These are phyloP conservation scores for Pezicula rhizophila DNA, from an alignment of 2,329 filamentous ascomycete genomes.

Conservation along the genomic window DNA sequence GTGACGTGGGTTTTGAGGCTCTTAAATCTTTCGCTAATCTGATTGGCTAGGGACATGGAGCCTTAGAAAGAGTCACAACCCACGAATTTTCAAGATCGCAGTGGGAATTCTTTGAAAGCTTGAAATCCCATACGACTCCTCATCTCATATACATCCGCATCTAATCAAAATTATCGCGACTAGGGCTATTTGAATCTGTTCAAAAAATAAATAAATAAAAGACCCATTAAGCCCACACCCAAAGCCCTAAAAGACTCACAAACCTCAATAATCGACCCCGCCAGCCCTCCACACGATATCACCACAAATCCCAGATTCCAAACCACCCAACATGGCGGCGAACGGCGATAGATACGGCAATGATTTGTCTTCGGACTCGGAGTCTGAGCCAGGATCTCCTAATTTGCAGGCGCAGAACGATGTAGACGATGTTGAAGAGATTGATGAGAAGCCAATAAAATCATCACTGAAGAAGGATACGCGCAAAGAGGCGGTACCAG, in stretches of 20 bases:
- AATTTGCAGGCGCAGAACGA: conserved; percentile 38
- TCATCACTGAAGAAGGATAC: conserved; percentile 79
- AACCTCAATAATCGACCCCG: conserved; percentile 1
- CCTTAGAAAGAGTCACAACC: too few relatives aligned
- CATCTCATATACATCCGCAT: too few relatives aligned
- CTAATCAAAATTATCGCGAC: too few relatives aligned
- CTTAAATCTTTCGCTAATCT: background rate
- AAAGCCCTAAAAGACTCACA: background rate
- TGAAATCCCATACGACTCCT: too few relatives aligned
- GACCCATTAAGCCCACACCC: background rate
- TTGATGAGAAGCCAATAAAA: conserved; percentile 64
- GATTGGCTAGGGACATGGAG: too few relatives aligned
- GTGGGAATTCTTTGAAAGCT: too few relatives aligned
- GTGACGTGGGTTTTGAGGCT: background rate
- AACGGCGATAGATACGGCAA: conserved; percentile 61
- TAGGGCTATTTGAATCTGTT: background rate
- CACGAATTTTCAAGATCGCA: too few relatives aligned
- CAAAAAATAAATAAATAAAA: background rate
- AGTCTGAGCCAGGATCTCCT: conserved; percentile 55
- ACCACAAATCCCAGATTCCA: conserved; percentile 7
- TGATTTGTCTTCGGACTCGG: conserved; percentile 68
- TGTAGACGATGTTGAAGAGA: conserved; percentile 50
- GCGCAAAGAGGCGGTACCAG: conserved; percentile 46
- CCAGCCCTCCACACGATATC: background rate
- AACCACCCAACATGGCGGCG: conserved; percentile 26